These are phyloP conservation scores for Cercospora citrullina DNA, from an alignment of 2,329 filamentous ascomycete species.

Conservation along the genomic window DNA sequence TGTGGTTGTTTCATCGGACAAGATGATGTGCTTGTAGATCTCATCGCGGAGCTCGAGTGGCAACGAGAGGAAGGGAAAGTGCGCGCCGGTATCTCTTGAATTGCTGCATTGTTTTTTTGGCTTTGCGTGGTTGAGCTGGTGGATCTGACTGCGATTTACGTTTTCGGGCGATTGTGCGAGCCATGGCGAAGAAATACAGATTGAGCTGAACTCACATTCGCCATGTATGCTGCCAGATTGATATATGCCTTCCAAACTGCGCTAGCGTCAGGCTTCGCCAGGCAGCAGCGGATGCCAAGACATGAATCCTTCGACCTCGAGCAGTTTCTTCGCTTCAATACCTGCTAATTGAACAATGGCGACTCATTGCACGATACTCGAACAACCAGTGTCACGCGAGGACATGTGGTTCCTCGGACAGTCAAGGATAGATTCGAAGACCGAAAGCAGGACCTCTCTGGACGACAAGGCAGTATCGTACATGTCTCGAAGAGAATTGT, in stretches of 20 bases:
- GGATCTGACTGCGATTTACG: not conserved
- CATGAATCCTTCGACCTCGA: not conserved
- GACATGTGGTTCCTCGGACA: not conserved
- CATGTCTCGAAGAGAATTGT: too few species aligned
- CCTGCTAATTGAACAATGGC: not conserved
- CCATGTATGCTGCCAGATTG: not conserved
- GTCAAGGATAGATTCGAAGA: not conserved
- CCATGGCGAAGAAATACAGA: not conserved
- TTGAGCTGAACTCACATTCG: not conserved
- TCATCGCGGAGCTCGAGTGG: slow-evolving; percentile 43
- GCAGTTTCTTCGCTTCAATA: not conserved
- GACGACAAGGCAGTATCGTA: too few species aligned
- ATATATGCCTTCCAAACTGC: not conserved
- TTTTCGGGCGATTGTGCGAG: not conserved
- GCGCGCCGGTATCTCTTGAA: not conserved
- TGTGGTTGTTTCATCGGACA: not conserved
- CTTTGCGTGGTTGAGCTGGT: not conserved
- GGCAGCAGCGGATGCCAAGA: not conserved
- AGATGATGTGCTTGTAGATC: slow-evolving; percentile 35
- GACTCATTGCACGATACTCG: not conserved
- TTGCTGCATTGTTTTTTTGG: not conserved
- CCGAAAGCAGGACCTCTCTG: too few species aligned
- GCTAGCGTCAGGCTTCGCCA: not conserved
- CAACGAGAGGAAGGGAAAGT: slow-evolving; percentile 38
- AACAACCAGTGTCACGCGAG: not conserved